Percentiles rank a stretch among this genome's conserved stretches.
phyloP scores from a whole-genome alignment of 2,329 filamentous ascomycete genomes.

The Aspergillus versicolor region DNA sequence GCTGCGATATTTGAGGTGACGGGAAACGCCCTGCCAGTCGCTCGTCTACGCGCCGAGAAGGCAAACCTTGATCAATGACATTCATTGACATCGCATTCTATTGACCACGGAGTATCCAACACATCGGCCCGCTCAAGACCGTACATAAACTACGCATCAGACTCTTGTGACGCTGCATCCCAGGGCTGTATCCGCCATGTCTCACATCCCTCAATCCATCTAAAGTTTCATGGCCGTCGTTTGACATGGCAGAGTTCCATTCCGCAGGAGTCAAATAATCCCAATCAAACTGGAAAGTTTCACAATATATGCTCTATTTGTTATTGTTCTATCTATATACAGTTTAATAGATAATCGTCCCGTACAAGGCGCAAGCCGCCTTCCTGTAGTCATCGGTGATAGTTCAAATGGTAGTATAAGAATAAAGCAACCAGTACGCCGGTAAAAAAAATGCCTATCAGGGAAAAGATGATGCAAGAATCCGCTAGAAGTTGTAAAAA shows the following conservation, averaged over 20 bases:
- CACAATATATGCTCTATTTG: slow-evolving; percentile 3
- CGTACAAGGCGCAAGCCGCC: background rate
- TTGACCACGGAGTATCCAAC: background rate
- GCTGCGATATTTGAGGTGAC: background rate
- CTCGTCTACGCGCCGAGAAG: slow-evolving; percentile 10
- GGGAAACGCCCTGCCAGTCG: slow-evolving; percentile 1
- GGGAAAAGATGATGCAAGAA: background rate
- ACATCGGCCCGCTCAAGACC: background rate
- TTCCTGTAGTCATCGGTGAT: background rate
- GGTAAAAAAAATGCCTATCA: slow-evolving; percentile 5
- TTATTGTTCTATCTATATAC: background rate
- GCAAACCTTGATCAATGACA: slow-evolving; percentile 1
- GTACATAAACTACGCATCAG: background rate
- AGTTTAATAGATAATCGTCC: background rate
- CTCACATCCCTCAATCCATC: slow-evolving; percentile 9
- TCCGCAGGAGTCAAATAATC: background rate
- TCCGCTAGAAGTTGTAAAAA: background rate
- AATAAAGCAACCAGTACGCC: slow-evolving; percentile 5
- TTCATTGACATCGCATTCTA: background rate
- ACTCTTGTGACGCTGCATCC: background rate
- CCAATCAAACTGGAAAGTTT: background rate
- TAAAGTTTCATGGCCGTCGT: background rate
- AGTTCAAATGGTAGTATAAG: background rate
- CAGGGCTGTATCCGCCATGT: slow-evolving; percentile 5
- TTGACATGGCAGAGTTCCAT: slow-evolving; percentile 1